Base-by-base conservation (phyloP, 192 early-diverging fungal genomes). In the Coemansia sp. region DNA sequence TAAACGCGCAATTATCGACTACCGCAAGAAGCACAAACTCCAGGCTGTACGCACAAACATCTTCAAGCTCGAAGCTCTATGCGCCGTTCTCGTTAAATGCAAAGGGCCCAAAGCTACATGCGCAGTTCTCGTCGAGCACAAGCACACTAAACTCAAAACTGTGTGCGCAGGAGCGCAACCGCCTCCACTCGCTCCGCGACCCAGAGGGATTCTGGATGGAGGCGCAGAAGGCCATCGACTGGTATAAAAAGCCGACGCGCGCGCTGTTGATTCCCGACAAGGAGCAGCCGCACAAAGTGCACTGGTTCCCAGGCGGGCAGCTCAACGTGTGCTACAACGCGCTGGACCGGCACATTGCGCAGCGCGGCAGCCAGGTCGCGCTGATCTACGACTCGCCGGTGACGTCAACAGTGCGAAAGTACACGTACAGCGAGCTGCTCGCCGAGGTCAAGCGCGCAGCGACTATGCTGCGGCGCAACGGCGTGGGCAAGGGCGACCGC, bases 321-420 rank as follows among this genome's bases (percentile, higher is more conserved):
- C 66, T 95, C 56, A 92, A 93, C 67, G 86, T 89, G 4, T 89
- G 87, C 80, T 89, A 86, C 78, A 95, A 95, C 56, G 80, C 85
- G 1, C 52, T 95, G 2, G 89, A 93, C 57, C 80, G 91, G 10
- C 92, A 95, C 63, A 81, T 86, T n/a, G 54, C 79, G 4, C 82
- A 84, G 4, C 82, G 80, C 38, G 85, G 84, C 10, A 69, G 84
- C 35, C 85, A 85, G 45, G 60, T 82, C 0, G 91, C 91, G 6
- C 52, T 95, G 4, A 83, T 90, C 42, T 92, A 87, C 65, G 90
- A 92, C 61, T 90, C 88, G 18, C 83, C 89, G 7, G 80, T 88
- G 7, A 86, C 85, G 2, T 73, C 80, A 28, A 83, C 84, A 12
- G 30, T 71, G 3, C 32, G 50, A 27, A 67, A 59, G 16, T 80